phyloP scores from a whole-genome alignment of 169 alveolate species.

The Cryptosporidium parvum region DNA sequence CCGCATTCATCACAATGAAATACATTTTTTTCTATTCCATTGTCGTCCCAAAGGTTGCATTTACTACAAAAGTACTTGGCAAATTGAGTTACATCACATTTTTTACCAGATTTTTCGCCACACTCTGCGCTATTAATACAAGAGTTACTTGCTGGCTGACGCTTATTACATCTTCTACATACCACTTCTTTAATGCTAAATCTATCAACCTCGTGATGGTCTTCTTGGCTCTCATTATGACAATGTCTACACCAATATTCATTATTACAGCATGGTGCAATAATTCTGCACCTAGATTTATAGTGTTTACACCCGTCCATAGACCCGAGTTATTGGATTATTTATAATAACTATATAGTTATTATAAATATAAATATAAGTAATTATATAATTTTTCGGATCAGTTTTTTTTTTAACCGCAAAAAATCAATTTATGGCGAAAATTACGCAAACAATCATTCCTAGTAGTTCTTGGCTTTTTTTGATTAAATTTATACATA shows the following conservation, averaged over 20 bases:
- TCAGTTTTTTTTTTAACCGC: not conserved
- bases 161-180: constrained; percentile 73
- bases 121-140: constrained; percentile 15
- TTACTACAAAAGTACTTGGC: constrained; percentile 76
- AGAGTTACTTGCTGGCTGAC: constrained; percentile 75
- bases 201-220: constrained; percentile 79
- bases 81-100: constrained; percentile 67
- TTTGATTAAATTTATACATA: not conserved
- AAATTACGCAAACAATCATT: not conserved
- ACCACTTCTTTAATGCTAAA: constrained; percentile 74
- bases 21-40: constrained; percentile 79
- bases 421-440: not conserved
- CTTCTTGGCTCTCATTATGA: constrained; percentile 77
- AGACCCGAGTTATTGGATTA: not conserved
- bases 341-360: too few species aligned
- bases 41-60: constrained; percentile 83
- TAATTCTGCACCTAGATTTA: constrained; percentile 42
- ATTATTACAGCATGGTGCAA: constrained; percentile 72
- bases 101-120: not conserved
- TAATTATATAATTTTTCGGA: not conserved
- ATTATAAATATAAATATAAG: not conserved
- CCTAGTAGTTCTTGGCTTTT: not conserved
- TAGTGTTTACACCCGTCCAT: constrained; percentile 77
- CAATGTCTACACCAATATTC: constrained; percentile 82
- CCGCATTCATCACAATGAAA: constrained; percentile 88